Percentiles rank a stretch among this genome's conserved stretches.
Conservation (phyloP, 306 rosid species). For the Ammopiptanthus mongolicus region DNA sequence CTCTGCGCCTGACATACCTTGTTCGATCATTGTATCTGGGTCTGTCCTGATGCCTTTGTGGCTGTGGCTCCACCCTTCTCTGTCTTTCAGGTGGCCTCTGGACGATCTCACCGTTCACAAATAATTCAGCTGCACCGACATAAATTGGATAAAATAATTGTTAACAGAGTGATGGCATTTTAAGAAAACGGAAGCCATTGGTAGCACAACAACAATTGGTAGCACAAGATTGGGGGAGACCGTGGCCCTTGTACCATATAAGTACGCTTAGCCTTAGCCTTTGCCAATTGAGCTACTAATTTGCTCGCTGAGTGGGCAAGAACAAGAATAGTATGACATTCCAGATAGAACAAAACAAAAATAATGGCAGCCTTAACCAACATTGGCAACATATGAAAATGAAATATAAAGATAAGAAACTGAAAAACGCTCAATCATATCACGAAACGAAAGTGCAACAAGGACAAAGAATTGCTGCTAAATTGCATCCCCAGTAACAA, state of each 20-base stretch:
- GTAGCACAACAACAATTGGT: neutral
- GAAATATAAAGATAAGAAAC: neutral
- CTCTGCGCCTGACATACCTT: constrained; percentile 68
- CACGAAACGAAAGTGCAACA: neutral
- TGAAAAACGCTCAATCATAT: neutral
- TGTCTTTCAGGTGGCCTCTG: constrained; percentile 95
- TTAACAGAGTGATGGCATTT: neutral
- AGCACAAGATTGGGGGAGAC: neutral
- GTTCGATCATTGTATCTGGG: constrained; percentile 92
- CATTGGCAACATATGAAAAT: neutral
- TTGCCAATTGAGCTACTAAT: neutral
- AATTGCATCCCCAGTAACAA: neutral
- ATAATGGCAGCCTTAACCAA: neutral
- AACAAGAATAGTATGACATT: neutral
- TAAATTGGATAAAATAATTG: neutral
- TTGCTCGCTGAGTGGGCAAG: neutral
- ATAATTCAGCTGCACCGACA: constrained; percentile 72
- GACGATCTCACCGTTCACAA: constrained; percentile 90
- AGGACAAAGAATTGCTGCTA: neutral
- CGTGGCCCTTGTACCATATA: neutral
- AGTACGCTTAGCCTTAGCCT: neutral
- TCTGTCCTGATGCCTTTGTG: constrained; percentile 77
- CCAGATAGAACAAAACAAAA: neutral
- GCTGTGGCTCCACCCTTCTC: constrained; percentile 95
- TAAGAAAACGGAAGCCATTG: neutral